A percentile compares a stretch with the other conserved stretches of the same genome.
Evolutionary conservation across 768 basidiomycete species (phyloP).

Genomic region (Cantharellus cinnabarinus): DNA sequence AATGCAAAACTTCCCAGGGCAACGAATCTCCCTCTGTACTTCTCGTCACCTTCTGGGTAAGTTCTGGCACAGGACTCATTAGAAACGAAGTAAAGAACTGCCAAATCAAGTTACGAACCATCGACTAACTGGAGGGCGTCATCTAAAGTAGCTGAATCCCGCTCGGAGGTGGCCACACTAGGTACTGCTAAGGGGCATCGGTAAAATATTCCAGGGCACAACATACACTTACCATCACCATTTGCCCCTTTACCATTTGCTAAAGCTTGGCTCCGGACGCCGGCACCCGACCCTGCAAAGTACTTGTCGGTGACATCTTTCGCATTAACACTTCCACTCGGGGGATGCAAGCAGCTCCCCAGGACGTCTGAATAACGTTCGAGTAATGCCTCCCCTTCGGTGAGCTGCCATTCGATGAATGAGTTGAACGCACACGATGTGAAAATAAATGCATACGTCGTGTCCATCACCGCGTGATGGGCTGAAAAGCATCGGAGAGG

Average conservation of each 20-base stretch:
- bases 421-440: background rate
- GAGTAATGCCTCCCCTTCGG: conserved; percentile 6
- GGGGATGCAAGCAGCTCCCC: background rate
- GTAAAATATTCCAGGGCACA: background rate
- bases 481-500: conserved; percentile 30
- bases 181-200: conserved; percentile 19
- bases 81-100: background rate
- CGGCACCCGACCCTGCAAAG: conserved; percentile 6
- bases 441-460: background rate
- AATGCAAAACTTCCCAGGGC: conserved; percentile 42
- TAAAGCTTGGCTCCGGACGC: conserved; percentile 1
- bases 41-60: conserved; percentile 31
- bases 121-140: conserved; percentile 40
- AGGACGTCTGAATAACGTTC: conserved; percentile 7
- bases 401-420: background rate
- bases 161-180: no score
- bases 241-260: background rate
- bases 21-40: conserved; percentile 22
- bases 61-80: conserved; percentile 21
- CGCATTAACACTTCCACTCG: background rate
- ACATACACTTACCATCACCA: background rate
- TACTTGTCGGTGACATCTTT: background rate
- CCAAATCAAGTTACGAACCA: conserved; percentile 17
- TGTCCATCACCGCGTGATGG: conserved; percentile 16
- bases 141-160: conserved; percentile 22